phyloP scores from a whole-genome alignment of 164 flowering plant species.

The Dillenia suffruticosa region DNA sequence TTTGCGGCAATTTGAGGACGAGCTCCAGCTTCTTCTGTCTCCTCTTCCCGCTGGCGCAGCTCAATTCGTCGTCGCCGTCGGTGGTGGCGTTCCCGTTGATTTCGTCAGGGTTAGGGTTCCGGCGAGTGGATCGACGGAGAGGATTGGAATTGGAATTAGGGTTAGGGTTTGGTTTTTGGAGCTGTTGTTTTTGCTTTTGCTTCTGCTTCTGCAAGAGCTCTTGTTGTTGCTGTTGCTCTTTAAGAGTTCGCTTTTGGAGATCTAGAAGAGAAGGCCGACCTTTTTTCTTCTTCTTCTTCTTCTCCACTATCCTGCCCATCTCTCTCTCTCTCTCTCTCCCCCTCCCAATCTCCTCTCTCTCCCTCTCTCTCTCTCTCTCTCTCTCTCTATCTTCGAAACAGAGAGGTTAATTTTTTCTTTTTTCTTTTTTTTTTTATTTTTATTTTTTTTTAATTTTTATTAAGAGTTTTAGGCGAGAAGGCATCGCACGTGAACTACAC shows the following conservation, averaged over 20 bases:
- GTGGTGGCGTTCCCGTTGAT: slow-evolving; percentile 15
- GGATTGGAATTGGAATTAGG: slow-evolving; percentile 28
- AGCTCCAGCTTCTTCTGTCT: slow-evolving; percentile 54
- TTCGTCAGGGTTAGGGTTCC: slow-evolving; percentile 22
- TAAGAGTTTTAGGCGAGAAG: background rate
- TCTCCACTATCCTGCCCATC: slow-evolving; percentile 38
- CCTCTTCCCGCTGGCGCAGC: slow-evolving; percentile 27
- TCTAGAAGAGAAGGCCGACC: slow-evolving; percentile 50
- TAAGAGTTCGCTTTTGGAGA: slow-evolving; percentile 41
- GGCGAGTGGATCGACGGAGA: slow-evolving; percentile 44
- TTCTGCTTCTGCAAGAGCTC: no score
- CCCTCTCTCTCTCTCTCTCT: slow-evolving; percentile 14
- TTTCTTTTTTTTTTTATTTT: slow-evolving; percentile 5
- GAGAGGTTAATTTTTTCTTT: slow-evolving; percentile 7
- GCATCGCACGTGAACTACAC: slow-evolving; percentile 19
- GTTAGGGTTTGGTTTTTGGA: slow-evolving; percentile 8
- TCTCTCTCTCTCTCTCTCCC: slow-evolving; percentile 6
- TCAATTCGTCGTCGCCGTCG: slow-evolving; percentile 25
- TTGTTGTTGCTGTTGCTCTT: slow-evolving; percentile 17
- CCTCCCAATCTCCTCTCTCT: slow-evolving; percentile 1
- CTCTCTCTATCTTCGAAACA: background rate
- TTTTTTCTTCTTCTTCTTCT: slow-evolving; percentile 41
- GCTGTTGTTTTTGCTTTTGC: slow-evolving; percentile 9
- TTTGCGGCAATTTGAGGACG: slow-evolving; percentile 32
- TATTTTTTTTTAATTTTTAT: slow-evolving; percentile 5